phyloP scores from a whole-genome alignment of 148 eudicot genomes.

The Suaeda aralocaspica region DNA sequence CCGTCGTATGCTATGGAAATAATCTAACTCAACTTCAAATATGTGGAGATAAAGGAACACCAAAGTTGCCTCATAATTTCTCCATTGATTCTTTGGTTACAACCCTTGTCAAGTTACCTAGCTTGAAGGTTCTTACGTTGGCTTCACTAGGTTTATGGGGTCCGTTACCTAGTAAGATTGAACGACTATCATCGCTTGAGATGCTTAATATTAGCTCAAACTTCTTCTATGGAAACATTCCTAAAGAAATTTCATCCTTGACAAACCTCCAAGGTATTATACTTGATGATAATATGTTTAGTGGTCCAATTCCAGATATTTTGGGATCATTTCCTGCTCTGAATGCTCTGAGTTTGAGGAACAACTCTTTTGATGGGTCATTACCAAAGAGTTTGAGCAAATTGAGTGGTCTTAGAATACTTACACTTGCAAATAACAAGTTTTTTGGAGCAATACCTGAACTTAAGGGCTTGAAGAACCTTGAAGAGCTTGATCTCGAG shows the following conservation, averaged over 20 bases:
- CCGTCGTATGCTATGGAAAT: constrained; percentile 71
- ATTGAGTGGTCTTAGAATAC: constrained; percentile 58
- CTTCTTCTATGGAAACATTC: constrained; percentile 52
- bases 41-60: constrained; percentile 37
- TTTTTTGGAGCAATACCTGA: constrained; percentile 72
- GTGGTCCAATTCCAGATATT: constrained; percentile 51
- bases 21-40: constrained; percentile 74
- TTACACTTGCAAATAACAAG: constrained; percentile 58
- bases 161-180: constrained; percentile 43
- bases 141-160: constrained; percentile 85
- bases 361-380: constrained; percentile 60
- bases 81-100: constrained; percentile 55
- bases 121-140: constrained; percentile 77
- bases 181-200: constrained; percentile 58
- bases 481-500: constrained; percentile 67
- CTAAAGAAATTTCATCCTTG: constrained; percentile 45
- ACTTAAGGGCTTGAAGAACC: constrained; percentile 52
- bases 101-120: constrained; percentile 54
- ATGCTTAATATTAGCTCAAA: constrained; percentile 81
- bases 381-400: constrained; percentile 56
- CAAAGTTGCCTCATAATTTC: constrained; percentile 54
- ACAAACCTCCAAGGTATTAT: constrained; percentile 63
- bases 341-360: constrained; percentile 65
- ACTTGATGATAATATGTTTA: constrained; percentile 64
- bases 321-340: constrained; percentile 57